phyloP scores from a whole-genome alignment of 768 basidiomycete species.

The Porphyrellus cyaneotinctus region DNA sequence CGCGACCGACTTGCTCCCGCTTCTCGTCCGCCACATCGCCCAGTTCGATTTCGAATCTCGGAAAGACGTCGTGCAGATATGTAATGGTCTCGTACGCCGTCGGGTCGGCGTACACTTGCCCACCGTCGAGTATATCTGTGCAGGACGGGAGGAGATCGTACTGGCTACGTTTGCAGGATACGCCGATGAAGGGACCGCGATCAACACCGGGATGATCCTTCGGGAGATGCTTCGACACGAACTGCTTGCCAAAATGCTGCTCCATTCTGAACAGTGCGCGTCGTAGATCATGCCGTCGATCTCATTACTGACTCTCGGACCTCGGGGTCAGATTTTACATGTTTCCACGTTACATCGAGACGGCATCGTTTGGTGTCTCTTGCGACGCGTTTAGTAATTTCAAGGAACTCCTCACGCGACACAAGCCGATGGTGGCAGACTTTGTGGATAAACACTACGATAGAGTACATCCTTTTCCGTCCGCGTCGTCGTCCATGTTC shows the following conservation, averaged over 20 bases:
- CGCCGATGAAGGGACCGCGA: slow-evolving; percentile 89
- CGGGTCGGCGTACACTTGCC: slow-evolving; percentile 93
- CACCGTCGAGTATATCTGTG: slow-evolving; percentile 88
- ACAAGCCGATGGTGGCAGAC: slow-evolving; percentile 96
- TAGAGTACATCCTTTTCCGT: slow-evolving; percentile 49
- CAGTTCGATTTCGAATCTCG: slow-evolving; percentile 92
- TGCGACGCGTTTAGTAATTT: slow-evolving; percentile 97
- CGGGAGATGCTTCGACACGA: slow-evolving; percentile 97
- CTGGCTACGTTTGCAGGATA: slow-evolving; percentile 90
- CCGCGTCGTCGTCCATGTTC: background rate
- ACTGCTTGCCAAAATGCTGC: slow-evolving; percentile 78
- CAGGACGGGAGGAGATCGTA: slow-evolving; percentile 66
- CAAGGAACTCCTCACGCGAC: slow-evolving; percentile 93
- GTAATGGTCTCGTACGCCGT: slow-evolving; percentile 81
- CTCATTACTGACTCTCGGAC: background rate
- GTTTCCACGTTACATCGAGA: slow-evolving; percentile 96
- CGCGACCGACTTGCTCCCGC: slow-evolving; percentile 77
- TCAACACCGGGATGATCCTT: slow-evolving; percentile 97
- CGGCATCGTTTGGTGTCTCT: slow-evolving; percentile 96
- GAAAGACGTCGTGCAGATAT: slow-evolving; percentile 80
- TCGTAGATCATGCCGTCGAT: background rate
- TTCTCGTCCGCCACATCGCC: slow-evolving; percentile 77
- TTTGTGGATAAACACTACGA: slow-evolving; percentile 98
- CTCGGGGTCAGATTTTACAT: slow-evolving; percentile 78
- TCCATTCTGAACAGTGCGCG: slow-evolving; percentile 90